These are phyloP conservation scores for Sanghuangporus sanghuang DNA, from an alignment of 1,284 basidiomycete genomes.

Conservation along the genomic window DNA sequence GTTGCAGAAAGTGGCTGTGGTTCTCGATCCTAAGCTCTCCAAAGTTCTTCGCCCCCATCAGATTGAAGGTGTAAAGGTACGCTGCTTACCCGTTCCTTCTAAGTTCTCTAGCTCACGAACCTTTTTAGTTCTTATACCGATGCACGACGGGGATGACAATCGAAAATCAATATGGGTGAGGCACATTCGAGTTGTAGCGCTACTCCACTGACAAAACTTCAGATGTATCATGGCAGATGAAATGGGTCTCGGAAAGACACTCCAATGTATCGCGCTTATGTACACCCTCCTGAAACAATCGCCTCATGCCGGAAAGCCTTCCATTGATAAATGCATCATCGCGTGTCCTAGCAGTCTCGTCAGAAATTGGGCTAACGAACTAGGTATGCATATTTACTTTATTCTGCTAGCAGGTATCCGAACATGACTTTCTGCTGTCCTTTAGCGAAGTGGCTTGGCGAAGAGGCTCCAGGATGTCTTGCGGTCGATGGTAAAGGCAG, in stretches of 20 bases:
- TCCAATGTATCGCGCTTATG: constrained; percentile 94
- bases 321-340: constrained; percentile 98
- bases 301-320: constrained; percentile 77
- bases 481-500: constrained; percentile 90
- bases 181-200: not conserved
- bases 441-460: constrained; percentile 91
- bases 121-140: constrained; percentile 81
- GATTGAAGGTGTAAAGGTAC: constrained; percentile 94
- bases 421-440: not conserved
- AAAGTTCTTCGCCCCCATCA: constrained; percentile 96
- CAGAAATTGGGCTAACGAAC: constrained; percentile 98
- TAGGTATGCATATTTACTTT: constrained; percentile 48
- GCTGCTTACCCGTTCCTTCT: constrained; percentile 19
- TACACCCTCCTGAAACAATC: constrained; percentile 99
- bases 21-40: constrained; percentile 85
- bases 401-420: not conserved
- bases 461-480: constrained; percentile 73
- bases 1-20: constrained; percentile 86
- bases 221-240: constrained; percentile 97
- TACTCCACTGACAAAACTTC: not conserved
- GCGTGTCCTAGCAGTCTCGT: constrained; percentile 96
- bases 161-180: constrained; percentile 80
- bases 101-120: constrained; percentile 18
- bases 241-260: constrained; percentile 96
- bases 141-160: constrained; percentile 93